Conservation (phyloP, 768 basidiomycete species). For the Trametopsis cervina region DNA sequence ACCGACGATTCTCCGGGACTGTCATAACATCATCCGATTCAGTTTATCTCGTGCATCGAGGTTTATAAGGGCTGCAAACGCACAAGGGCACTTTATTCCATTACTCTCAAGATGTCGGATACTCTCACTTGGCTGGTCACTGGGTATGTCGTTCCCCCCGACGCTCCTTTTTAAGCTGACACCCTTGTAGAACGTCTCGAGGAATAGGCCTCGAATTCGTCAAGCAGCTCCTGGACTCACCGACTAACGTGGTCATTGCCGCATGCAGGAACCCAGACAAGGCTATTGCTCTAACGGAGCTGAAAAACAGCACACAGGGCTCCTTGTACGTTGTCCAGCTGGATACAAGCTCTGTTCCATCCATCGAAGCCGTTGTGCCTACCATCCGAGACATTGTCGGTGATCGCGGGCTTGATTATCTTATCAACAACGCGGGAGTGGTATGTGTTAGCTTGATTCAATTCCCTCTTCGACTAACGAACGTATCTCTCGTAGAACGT, state of each 20-base stretch:
- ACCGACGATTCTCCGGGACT: neutral
- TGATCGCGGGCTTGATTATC: constrained; percentile 29
- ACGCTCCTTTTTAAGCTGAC: neutral
- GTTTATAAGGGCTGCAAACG: neutral
- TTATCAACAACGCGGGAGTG: constrained; percentile 33
- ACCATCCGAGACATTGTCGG: constrained; percentile 23
- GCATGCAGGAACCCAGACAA: constrained; percentile 23
- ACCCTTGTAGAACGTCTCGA: constrained; percentile 20
- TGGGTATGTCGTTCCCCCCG: constrained; percentile 10
- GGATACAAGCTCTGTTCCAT: constrained; percentile 23
- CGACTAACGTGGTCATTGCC: constrained; percentile 24
- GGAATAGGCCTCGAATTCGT: constrained; percentile 26
- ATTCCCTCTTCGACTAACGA: neutral
- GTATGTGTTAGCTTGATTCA: constrained; percentile 17
- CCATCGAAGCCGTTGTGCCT: constrained; percentile 21
- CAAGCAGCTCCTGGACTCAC: constrained; percentile 17
- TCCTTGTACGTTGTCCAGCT: constrained; percentile 27
- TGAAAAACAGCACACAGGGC: constrained; percentile 20
- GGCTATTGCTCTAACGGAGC: constrained; percentile 18
- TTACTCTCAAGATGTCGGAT: constrained; percentile 7
- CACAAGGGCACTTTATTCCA: neutral
- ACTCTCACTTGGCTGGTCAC: constrained; percentile 20
- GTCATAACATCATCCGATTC: neutral
- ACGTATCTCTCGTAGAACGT: constrained; percentile 19
- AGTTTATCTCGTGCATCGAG: neutral